Evolutionary conservation across 345 rosid species (phyloP).

Genomic region (Syzygium jambos): DNA sequence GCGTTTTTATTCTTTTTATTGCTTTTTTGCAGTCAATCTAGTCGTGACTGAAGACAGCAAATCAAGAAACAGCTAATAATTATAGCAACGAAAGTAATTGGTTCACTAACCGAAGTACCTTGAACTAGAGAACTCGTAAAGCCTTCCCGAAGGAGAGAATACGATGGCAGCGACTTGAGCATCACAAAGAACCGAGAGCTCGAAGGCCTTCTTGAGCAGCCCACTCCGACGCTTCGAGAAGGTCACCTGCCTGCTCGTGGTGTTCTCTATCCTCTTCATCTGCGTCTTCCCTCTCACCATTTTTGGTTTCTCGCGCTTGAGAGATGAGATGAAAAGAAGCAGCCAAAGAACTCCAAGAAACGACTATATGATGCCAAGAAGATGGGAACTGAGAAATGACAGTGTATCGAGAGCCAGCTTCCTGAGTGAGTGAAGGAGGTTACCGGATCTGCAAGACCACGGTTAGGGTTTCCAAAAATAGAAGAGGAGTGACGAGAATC

Average conservation of each 20-base stretch:
- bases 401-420: background rate
- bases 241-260: slow-evolving; percentile 5
- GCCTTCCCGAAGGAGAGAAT: slow-evolving; percentile 4
- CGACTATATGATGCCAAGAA: background rate
- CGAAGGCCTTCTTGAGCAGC: slow-evolving; percentile 7
- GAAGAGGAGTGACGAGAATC: background rate
- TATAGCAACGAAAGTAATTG: background rate
- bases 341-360: background rate
- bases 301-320: background rate
- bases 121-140: slow-evolving; percentile 3
- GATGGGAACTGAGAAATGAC: background rate
- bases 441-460: background rate
- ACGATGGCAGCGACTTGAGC: slow-evolving; percentile 4
- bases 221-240: slow-evolving; percentile 10
- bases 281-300: slow-evolving; percentile 7
- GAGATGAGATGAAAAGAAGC: background rate
- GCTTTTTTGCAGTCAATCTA: background rate
- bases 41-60: background rate
- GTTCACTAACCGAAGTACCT: background rate
- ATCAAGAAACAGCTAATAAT: background rate
- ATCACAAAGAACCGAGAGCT: slow-evolving; percentile 7
- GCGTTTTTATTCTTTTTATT: background rate
- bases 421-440: background rate
- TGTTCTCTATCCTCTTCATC: slow-evolving; percentile 5
- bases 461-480: background rate